phyloP scores from a whole-genome alignment of 1,139 yeast genomes.

The Geotrichum carabidarum region DNA sequence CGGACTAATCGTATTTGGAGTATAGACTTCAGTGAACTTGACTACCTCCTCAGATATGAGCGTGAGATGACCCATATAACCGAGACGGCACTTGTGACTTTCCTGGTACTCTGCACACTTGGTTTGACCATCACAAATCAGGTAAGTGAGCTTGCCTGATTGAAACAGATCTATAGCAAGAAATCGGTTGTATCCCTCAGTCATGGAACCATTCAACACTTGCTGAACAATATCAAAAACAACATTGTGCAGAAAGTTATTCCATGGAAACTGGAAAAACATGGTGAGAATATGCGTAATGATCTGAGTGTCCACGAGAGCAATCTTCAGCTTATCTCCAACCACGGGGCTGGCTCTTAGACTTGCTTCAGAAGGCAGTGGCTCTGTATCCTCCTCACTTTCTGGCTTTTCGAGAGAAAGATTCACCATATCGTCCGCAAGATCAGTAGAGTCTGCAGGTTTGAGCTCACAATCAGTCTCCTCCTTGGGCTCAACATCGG shows the following conservation, averaged over 20 bases:
- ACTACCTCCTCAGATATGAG: constrained; percentile 92
- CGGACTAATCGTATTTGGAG: constrained; percentile 56
- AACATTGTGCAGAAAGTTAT: constrained; percentile 92
- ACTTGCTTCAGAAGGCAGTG: constrained; percentile 6
- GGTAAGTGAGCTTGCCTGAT: constrained; percentile 68
- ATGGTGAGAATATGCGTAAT: constrained; percentile 69
- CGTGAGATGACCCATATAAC: constrained; percentile 96
- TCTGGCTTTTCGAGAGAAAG: constrained; percentile 1
- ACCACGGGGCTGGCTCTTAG: constrained; percentile 70
- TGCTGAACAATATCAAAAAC: constrained; percentile 97
- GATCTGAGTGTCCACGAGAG: constrained; percentile 76
- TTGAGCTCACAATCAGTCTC: not conserved
- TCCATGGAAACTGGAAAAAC: constrained; percentile 96
- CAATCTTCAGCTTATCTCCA: constrained; percentile 84
- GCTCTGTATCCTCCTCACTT: not conserved
- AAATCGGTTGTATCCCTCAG: constrained; percentile 81
- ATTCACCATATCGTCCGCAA: constrained; percentile 3
- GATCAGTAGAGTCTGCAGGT: not conserved
- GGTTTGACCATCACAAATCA: constrained; percentile 77
- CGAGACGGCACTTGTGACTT: constrained; percentile 62
- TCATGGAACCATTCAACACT: constrained; percentile 91
- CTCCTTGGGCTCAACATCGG: not conserved
- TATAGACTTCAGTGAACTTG: constrained; percentile 75
- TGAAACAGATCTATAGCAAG: constrained; percentile 82
- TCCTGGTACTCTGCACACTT: constrained; percentile 66